These are phyloP conservation scores for Ambrosiella beaveri DNA, from an alignment of 2,329 filamentous ascomycete genomes.

Conservation along the genomic window DNA sequence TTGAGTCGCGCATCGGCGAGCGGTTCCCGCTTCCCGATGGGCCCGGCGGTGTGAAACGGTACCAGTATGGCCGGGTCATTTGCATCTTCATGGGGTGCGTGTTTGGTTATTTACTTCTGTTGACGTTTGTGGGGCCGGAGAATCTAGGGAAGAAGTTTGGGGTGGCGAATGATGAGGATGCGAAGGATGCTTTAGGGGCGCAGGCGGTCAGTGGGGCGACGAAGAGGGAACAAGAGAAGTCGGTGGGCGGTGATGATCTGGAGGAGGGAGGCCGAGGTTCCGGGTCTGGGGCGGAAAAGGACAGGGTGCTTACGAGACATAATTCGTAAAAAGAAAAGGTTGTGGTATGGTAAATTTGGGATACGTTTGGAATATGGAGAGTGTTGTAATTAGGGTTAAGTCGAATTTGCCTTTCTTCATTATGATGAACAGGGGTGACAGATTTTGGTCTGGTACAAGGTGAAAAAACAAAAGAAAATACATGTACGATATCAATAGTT, in stretches of 20 bases:
- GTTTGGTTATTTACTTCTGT: conserved; percentile 41
- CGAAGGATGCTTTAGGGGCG: conserved; percentile 28
- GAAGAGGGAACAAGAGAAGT: not conserved
- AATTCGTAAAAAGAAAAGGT: too few relatives aligned
- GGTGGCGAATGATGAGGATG: conserved; percentile 30
- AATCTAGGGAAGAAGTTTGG: conserved; percentile 34
- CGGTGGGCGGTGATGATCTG: not conserved
- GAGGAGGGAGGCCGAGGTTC: not conserved
- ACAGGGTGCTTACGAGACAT: not conserved
- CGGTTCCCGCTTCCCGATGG: conserved; percentile 50
- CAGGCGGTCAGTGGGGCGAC: conserved; percentile 18
- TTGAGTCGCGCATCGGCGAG: conserved; percentile 60
- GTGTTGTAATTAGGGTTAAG: too few relatives aligned
- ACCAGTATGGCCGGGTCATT: conserved; percentile 68
- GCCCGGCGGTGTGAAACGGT: conserved; percentile 31
- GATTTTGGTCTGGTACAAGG: too few relatives aligned
- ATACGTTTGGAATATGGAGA: too few relatives aligned
- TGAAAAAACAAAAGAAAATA: too few relatives aligned
- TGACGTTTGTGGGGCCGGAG: conserved; percentile 47
- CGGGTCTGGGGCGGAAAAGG: conserved; percentile 1
- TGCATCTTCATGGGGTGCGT: conserved; percentile 85
- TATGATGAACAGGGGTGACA: too few relatives aligned
- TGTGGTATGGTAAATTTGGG: too few relatives aligned
- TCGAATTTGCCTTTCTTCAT: too few relatives aligned
- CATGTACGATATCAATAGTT: too few relatives aligned